Base-by-base conservation (phyloP, 1,284 basidiomycete genomes). In the Volvariella surrecta region DNA sequence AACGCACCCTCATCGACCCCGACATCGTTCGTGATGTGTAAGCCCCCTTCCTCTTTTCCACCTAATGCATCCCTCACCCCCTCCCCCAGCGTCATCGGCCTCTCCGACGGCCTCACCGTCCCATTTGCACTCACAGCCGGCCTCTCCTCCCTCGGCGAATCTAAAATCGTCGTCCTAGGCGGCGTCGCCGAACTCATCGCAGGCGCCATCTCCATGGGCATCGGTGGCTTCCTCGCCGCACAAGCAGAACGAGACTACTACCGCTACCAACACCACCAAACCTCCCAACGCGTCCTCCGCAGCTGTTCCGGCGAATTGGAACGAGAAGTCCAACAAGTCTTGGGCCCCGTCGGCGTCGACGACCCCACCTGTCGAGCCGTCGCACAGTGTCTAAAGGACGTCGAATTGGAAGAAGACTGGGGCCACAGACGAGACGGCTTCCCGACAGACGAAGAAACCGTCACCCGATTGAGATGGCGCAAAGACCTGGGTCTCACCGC, bases 171-270 rank as follows among this genome's bases (percentile, higher is more conserved):
- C 53, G 88, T 97, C 38, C 73, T 96, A 39, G 89, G 91, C 53
- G 91, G 94, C 39, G 67, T 96, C 40, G 89, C 94, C 20, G 90
- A 97, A 61, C 81, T 96, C 50, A 89, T 93, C 47, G 90, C 92
- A 2, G 93, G 94, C n/a, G 89, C 92, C 7, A 90, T 98, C 49
- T 86, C 82, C 0, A 99, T 98, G 95, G 94, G 94, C 48, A 88
- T 98, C 40, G 95, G 95, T 45, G 95, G 95, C 18, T 97, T 95
- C 73, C 82, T 99, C 44, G 92, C 92, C 1, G 92, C 94, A 0
- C 91, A 98, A 63, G 89, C 95, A 31, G 95, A 99, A 63, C 79
- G 92, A 41, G 92, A 97, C 62, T 89, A 95, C 64, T 93, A 89
- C 65, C 85, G 84, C 47, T 95, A 88, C 64, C 77, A 89, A 32